These are phyloP conservation scores for Ascochyta clinopodiicola DNA, from an alignment of 2,329 filamentous ascomycete species.

Conservation along the genomic window DNA sequence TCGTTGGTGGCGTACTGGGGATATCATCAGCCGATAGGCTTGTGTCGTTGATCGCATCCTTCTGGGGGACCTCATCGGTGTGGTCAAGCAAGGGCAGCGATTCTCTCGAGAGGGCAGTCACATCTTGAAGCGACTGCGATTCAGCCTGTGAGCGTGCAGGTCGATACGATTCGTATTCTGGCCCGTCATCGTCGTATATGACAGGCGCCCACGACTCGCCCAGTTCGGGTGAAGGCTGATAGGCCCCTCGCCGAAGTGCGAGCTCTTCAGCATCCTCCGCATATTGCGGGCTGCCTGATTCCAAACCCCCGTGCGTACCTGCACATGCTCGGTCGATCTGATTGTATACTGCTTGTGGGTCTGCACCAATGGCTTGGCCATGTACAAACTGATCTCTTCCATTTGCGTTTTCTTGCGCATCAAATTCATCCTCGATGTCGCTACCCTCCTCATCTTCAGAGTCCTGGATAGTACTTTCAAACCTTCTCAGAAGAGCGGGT, in stretches of 20 bases:
- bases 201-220: constrained; percentile 22
- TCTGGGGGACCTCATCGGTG: background rate
- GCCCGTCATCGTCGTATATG: constrained; percentile 10
- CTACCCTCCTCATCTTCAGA: constrained; percentile 43
- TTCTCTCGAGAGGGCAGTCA: background rate
- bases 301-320: constrained; percentile 12
- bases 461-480: constrained; percentile 41
- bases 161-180: constrained; percentile 6
- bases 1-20: constrained; percentile 21
- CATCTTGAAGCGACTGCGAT: constrained; percentile 10
- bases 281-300: background rate
- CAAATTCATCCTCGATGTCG: constrained; percentile 27
- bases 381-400: background rate
- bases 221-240: constrained; percentile 28
- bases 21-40: constrained; percentile 10
- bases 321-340: constrained; percentile 38
- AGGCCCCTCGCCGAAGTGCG: background rate
- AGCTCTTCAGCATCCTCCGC: constrained; percentile 18
- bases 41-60: constrained; percentile 4
- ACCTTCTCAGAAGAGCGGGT: constrained; percentile 28
- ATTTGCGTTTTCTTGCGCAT: background rate
- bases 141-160: constrained; percentile 5
- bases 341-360: constrained; percentile 37
- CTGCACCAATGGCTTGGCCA: constrained; percentile 23
- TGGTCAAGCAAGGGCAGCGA: background rate